Evolutionary conservation across 805 yeast species (phyloP), one percentile per base, ranked within the genome.

Genomic region (Wickerhamomyces hampshirensis): DNA sequence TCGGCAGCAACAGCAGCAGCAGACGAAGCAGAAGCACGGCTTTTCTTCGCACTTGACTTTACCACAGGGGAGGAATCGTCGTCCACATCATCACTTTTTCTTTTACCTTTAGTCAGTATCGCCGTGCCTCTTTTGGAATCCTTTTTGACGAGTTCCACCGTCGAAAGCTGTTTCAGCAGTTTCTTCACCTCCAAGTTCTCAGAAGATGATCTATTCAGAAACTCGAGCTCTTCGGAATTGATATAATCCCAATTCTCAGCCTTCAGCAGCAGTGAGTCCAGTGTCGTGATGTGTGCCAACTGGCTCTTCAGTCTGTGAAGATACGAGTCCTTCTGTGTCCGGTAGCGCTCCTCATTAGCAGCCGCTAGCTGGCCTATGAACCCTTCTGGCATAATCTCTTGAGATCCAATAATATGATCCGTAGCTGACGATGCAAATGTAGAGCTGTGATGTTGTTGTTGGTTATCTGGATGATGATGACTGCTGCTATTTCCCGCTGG

Each of bases 131-230:
- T 37, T 35, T 44, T 49, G 11, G 43, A 15, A 17, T 47, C 55
- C 26, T 47, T 53, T 32, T 43, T 51, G 8, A 38, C 28, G 8
- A 55, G 27, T 13, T 55, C 57, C 24, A 47, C 44, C 11, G 47
- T 17, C 9, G 56, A 49, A 7, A 55, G 35, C 30, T 51, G 57
- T 31, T 55, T 55, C 31, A 53, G 23, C 18, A 55, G 40, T 35
- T 49, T 55, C 43, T 53, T 55, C 12, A 55, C 44, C 15, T 53
- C 55, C 6, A 45, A 38, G 17, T 42, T 51, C 21, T 55, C 59
- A 7, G 39, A 32, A 12, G 58, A 51, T 3, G 58, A 43, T 33
- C 37, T 47, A 31, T 49, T 47, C 15, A 55, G 31, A 35, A 53
- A 50, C 10, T 50, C 51, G 23, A 48, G 43, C 40, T 55, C 51